Evolutionary conservation across 305 asterid species (phyloP).

Genomic region (Solanum chacoense): DNA sequence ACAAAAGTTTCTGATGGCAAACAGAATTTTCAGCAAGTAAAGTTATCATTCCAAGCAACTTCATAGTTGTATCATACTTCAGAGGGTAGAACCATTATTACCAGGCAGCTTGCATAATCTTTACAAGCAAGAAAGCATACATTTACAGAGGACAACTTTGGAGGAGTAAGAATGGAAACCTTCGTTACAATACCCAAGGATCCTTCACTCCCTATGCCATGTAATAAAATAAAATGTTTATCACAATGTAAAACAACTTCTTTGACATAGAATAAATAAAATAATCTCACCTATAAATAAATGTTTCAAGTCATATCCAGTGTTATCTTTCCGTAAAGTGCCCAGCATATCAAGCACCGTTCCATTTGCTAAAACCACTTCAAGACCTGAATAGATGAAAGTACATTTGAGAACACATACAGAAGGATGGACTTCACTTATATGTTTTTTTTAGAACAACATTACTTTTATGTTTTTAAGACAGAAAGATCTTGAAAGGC

Average conservation of each 20-base stretch:
- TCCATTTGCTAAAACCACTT: conserved; percentile 92
- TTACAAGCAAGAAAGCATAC: conserved; percentile 87
- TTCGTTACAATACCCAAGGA: conserved; percentile 91
- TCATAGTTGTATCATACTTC: background rate
- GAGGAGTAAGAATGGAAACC: conserved; percentile 93
- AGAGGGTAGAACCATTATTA: conserved; percentile 18
- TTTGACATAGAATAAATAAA: conserved; percentile 5
- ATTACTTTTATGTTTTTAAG: background rate
- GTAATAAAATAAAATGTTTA: conserved; percentile 3
- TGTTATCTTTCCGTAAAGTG: conserved; percentile 89
- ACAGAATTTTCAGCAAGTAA: conserved; percentile 4
- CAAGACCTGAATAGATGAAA: conserved; percentile 61
- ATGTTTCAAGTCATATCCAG: conserved; percentile 98
- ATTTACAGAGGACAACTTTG: conserved; percentile 78
- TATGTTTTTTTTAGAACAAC: background rate
- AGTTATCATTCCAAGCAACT: background rate
- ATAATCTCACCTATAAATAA: conserved; percentile 69
- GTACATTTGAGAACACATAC: background rate
- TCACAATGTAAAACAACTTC: conserved; percentile 7
- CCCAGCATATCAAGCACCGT: conserved; percentile 96
- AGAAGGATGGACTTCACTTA: background rate
- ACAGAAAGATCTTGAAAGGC: background rate
- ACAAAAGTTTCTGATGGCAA: conserved; percentile 51
- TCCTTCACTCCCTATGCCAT: conserved; percentile 86
- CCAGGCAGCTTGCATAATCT: conserved; percentile 95